A percentile compares a stretch with the other conserved stretches of the same genome.
phyloP scores from a whole-genome alignment of 176 grass and related monocot genomes.

The Lolium rigidum region DNA sequence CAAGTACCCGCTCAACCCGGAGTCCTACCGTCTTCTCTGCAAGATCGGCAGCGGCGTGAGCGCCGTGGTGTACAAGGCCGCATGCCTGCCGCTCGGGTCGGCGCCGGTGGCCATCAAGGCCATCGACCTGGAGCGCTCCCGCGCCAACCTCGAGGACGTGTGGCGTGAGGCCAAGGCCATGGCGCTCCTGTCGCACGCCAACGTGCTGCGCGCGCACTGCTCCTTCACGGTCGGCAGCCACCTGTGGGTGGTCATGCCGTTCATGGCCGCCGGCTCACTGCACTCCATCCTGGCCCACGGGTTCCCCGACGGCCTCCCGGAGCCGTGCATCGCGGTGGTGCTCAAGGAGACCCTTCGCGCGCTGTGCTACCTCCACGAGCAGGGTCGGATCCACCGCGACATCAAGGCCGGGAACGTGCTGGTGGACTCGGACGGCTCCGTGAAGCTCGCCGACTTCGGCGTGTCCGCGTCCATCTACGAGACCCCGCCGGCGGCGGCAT shows the following conservation, averaged over 20 bases:
- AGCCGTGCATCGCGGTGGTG: slow-evolving; percentile 69
- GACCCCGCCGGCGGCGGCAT: slow-evolving; percentile 25
- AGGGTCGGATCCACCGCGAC: slow-evolving; percentile 92
- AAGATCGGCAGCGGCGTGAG: slow-evolving; percentile 83
- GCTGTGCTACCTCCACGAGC: slow-evolving; percentile 81
- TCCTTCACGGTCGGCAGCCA: slow-evolving; percentile 85
- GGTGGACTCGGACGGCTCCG: slow-evolving; percentile 71
- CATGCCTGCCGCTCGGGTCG: slow-evolving; percentile 64
- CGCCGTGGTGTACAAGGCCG: slow-evolving; percentile 90
- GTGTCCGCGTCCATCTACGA: slow-evolving; percentile 96
- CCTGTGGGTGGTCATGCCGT: slow-evolving; percentile 95
- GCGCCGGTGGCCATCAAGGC: slow-evolving; percentile 75
- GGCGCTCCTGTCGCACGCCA: slow-evolving; percentile 75
- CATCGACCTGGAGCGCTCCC: slow-evolving; percentile 77
- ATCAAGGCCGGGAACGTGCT: slow-evolving; percentile 92
- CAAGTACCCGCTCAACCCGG: slow-evolving; percentile 64
- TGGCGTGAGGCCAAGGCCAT: slow-evolving; percentile 91
- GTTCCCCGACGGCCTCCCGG: slow-evolving; percentile 69
- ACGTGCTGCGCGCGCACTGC: slow-evolving; percentile 92
- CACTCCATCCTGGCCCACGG: slow-evolving; percentile 77
- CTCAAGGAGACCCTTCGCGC: slow-evolving; percentile 77
- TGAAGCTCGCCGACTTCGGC: slow-evolving; percentile 94
- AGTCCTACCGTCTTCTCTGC: slow-evolving; percentile 63
- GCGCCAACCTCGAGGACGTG: slow-evolving; percentile 82
- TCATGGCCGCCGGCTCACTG: slow-evolving; percentile 87